Evolutionary conservation across 495 filamentous ascomycete species (phyloP).

Genomic region (Saxophila tyrrhenica): DNA sequence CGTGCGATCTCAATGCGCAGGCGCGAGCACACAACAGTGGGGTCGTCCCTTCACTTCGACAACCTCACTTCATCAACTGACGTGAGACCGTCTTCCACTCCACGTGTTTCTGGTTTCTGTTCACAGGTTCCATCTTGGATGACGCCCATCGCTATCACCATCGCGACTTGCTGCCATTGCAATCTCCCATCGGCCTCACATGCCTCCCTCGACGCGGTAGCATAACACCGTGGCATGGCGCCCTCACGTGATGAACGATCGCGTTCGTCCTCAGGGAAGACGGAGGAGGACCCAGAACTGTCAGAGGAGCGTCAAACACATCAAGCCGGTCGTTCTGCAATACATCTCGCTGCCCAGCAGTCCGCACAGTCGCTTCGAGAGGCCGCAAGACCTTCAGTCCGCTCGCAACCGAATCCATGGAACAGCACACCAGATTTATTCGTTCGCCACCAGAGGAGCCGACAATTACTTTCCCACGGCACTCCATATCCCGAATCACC

Average conservation of each 20-base stretch:
- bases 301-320: background rate
- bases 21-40: background rate
- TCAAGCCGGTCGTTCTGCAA: conserved; percentile 11
- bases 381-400: conserved; percentile 1
- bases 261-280: background rate
- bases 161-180: background rate
- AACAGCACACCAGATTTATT: conserved; percentile 8
- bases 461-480: background rate
- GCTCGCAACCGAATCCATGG: conserved; percentile 3
- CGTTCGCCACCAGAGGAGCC: conserved; percentile 4
- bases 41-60: background rate
- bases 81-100: background rate
- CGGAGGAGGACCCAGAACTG: background rate
- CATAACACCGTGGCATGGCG: background rate
- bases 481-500: background rate
- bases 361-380: conserved; percentile 18
- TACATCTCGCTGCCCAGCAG: conserved; percentile 13
- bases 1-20: too few species aligned
- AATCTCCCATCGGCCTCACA: background rate
- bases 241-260: background rate
- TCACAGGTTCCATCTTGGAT: background rate
- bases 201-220: background rate
- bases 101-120: background rate
- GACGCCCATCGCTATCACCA: background rate
- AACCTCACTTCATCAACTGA: too few species aligned